A percentile compares a stretch with the other conserved stretches of the same genome.
Evolutionary conservation across 306 rosid species (phyloP).

Genomic region (Erythrophleum fordii): DNA sequence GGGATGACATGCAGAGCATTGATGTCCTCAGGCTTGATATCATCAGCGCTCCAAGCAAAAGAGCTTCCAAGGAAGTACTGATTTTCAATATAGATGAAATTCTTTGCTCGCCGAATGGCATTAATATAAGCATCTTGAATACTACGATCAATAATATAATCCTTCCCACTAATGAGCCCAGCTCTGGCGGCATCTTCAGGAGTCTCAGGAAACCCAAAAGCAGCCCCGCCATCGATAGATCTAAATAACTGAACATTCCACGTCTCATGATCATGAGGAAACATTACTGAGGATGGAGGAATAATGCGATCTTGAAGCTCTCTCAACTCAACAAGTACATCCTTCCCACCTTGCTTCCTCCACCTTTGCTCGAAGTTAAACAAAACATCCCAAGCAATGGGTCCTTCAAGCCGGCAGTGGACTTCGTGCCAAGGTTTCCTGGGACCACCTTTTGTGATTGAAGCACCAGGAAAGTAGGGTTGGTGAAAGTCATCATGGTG

Average conservation of each 20-base stretch:
- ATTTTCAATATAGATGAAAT: slow-evolving; percentile 73
- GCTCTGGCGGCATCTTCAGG: slow-evolving; percentile 81
- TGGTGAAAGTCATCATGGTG: slow-evolving; percentile 80
- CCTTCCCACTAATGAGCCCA: slow-evolving; percentile 78
- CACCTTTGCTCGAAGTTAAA: slow-evolving; percentile 81
- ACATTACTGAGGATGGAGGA: slow-evolving; percentile 73
- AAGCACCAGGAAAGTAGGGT: slow-evolving; percentile 68
- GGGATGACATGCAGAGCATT: slow-evolving; percentile 74
- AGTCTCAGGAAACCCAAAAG: slow-evolving; percentile 79
- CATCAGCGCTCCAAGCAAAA: slow-evolving; percentile 58
- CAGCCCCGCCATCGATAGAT: slow-evolving; percentile 83
- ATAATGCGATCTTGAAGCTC: slow-evolving; percentile 67
- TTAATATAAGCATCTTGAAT: slow-evolving; percentile 76
- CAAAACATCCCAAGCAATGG: slow-evolving; percentile 81
- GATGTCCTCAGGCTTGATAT: slow-evolving; percentile 68
- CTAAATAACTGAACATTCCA: slow-evolving; percentile 84
- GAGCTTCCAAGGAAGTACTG: slow-evolving; percentile 83
- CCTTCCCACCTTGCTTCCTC: slow-evolving; percentile 83
- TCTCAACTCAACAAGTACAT: slow-evolving; percentile 56
- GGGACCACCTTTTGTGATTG: slow-evolving; percentile 74
- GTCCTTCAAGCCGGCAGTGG: slow-evolving; percentile 81
- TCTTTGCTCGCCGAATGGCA: slow-evolving; percentile 77
- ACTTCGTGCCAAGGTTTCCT: slow-evolving; percentile 86
- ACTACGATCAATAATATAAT: slow-evolving; percentile 73
- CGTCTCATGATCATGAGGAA: slow-evolving; percentile 65